Evolutionary conservation across 2,329 filamentous ascomycete genomes (phyloP).

Genomic region (Penicillium sp.): DNA sequence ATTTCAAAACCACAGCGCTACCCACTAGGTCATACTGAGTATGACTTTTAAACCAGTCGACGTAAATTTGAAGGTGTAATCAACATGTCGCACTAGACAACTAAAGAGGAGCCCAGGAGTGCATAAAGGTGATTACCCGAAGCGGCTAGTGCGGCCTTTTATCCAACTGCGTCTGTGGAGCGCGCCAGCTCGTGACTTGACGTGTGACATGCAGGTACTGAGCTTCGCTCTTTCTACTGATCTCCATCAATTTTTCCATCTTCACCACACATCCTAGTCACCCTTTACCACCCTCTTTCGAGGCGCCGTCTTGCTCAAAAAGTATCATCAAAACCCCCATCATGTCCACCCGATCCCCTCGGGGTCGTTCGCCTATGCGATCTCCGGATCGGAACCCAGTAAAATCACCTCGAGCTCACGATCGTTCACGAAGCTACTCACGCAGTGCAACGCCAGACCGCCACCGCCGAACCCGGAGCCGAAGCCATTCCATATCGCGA

Average conservation of each 20-base stretch:
- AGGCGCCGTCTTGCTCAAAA: background rate
- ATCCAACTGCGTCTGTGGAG: conserved; percentile 1
- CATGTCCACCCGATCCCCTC: conserved; percentile 25
- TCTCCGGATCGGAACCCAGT: conserved; percentile 21
- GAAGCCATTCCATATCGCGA: conserved; percentile 25
- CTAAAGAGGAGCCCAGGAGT: no score
- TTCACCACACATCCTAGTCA: background rate
- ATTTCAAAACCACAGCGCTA: no score
- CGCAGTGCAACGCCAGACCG: conserved; percentile 24
- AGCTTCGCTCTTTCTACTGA: background rate
- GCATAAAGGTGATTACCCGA: conserved; percentile 13
- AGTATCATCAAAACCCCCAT: background rate
- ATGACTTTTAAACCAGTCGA: no score
- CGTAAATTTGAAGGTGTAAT: no score
- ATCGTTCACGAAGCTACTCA: conserved; percentile 25
- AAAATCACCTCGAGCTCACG: conserved; percentile 30
- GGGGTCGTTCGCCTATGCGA: conserved; percentile 25
- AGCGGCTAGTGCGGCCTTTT: conserved; percentile 8
- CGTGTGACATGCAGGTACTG: conserved; percentile 1
- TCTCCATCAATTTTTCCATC: background rate
- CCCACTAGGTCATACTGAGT: no score
- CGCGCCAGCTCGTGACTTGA: conserved; percentile 2
- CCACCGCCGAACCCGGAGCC: conserved; percentile 22
- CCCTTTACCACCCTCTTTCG: background rate
- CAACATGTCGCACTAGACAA: no score